Conservation (phyloP, 2,329 filamentous ascomycete genomes). For the Ceratocystiopsis minuta region DNA sequence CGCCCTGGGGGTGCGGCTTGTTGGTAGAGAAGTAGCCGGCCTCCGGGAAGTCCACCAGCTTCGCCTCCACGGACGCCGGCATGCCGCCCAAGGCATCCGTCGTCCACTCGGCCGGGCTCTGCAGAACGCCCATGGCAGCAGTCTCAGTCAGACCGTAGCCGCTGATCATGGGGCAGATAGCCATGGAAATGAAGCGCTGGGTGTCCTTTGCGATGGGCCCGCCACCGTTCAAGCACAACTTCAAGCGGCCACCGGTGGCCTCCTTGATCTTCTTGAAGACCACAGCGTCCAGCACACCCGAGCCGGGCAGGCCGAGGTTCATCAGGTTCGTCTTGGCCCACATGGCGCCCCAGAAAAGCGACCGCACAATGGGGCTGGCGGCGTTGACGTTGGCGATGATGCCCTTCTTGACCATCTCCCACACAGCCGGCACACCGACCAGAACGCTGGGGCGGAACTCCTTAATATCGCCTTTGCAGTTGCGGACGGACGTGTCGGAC, state of each 20-base stretch:
- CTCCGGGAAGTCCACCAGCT: slow-evolving; percentile 72
- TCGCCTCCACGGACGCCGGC: slow-evolving; percentile 57
- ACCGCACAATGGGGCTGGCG: slow-evolving; percentile 47
- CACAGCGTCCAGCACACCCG: slow-evolving; percentile 53
- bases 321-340: slow-evolving; percentile 33
- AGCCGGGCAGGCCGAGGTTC: slow-evolving; percentile 41
- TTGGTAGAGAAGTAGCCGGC: slow-evolving; percentile 64
- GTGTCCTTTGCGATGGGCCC: slow-evolving; percentile 74
- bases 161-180: slow-evolving; percentile 75
- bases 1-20: slow-evolving; percentile 61
- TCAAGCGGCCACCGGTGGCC: slow-evolving; percentile 64
- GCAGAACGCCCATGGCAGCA: slow-evolving; percentile 53
- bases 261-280: slow-evolving; percentile 89
- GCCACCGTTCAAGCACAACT: slow-evolving; percentile 72
- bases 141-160: slow-evolving; percentile 84
- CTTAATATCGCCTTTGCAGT: slow-evolving; percentile 75
- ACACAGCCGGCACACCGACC: slow-evolving; percentile 75
- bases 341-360: slow-evolving; percentile 51
- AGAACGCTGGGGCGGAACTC: slow-evolving; percentile 71
- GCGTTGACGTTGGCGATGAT: slow-evolving; percentile 60
- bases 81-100: slow-evolving; percentile 55
- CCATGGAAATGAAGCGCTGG: slow-evolving; percentile 72
- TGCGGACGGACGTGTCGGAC: slow-evolving; percentile 63
- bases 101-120: slow-evolving; percentile 66
- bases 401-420: slow-evolving; percentile 85